phyloP scores from a whole-genome alignment of 129 eudicot genomes.

The Oenanthe sinensis region DNA sequence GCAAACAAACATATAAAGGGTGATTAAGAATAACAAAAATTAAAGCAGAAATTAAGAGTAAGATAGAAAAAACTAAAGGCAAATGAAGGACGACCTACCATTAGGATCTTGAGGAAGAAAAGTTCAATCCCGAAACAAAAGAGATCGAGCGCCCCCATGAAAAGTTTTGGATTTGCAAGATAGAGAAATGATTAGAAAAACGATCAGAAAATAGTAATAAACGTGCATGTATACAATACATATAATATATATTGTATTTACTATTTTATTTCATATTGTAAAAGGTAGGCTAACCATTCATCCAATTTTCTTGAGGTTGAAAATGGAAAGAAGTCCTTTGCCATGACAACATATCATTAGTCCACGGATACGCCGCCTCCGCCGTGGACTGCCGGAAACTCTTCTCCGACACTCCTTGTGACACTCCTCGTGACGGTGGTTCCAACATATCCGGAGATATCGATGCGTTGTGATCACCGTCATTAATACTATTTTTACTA shows the following conservation, averaged over 20 bases:
- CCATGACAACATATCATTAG: slow-evolving; percentile 74
- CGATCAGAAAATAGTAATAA: neutral
- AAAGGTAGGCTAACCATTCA: slow-evolving; percentile 57
- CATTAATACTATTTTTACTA: slow-evolving; percentile 14
- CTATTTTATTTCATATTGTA: neutral
- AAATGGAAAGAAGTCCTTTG: slow-evolving; percentile 81
- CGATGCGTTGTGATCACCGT: slow-evolving; percentile 5
- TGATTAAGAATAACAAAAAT: neutral
- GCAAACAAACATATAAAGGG: too few species aligned
- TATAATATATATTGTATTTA: neutral
- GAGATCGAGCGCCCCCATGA: slow-evolving; percentile 16
- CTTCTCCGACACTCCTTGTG: slow-evolving; percentile 76
- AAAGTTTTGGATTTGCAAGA: slow-evolving; percentile 16
- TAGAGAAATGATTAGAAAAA: neutral
- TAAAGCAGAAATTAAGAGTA: neutral
- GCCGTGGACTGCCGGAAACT: slow-evolving; percentile 25
- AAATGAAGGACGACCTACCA: slow-evolving; percentile 38
- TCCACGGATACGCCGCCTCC: slow-evolving; percentile 49
- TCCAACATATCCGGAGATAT: slow-evolving; percentile 3
- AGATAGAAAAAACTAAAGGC: neutral
- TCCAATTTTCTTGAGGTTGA: slow-evolving; percentile 89
- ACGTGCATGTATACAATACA: neutral
- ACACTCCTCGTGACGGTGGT: slow-evolving; percentile 52
- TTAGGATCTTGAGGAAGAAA: slow-evolving; percentile 59
- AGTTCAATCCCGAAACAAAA: slow-evolving; percentile 2